Evolutionary conservation across 129 eudicot genomes (phyloP).

Genomic region (Artemisia argyi): DNA sequence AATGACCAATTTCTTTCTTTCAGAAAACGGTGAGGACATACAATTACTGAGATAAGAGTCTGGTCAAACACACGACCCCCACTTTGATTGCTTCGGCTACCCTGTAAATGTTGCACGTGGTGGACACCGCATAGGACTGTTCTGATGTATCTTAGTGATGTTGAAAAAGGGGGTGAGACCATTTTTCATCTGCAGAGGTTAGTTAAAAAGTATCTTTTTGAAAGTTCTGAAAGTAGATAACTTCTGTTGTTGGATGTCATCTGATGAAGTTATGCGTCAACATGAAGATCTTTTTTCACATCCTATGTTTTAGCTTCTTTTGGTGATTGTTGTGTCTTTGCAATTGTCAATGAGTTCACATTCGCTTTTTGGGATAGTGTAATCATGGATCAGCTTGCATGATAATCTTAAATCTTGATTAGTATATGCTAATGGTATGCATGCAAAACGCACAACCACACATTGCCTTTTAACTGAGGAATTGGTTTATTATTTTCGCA

Average conservation of each 20-base stretch:
- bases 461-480: constrained; percentile 11
- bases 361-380: constrained; percentile 35
- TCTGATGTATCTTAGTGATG: too few species aligned
- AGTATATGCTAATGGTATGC: constrained; percentile 19
- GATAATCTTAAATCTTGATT: constrained; percentile 23
- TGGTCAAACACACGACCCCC: constrained; percentile 94
- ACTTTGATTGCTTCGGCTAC: constrained; percentile 79
- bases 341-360: constrained; percentile 40
- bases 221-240: background rate
- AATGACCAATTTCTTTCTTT: background rate
- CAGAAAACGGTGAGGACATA: constrained; percentile 95
- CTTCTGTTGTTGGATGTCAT: too few species aligned
- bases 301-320: constrained; percentile 33
- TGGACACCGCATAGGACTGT: constrained; percentile 91
- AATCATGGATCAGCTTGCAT: constrained; percentile 43
- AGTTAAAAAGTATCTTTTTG: constrained; percentile 17
- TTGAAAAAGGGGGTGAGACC: constrained; percentile 91
- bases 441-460: constrained; percentile 5
- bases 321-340: constrained; percentile 13
- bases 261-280: too few species aligned
- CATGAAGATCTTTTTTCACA: too few species aligned
- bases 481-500: too few species aligned
- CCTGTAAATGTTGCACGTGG: constrained; percentile 88
- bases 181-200: constrained; percentile 97
- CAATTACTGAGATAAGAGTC: constrained; percentile 85